Percentiles rank a stretch among this genome's conserved stretches.
These are phyloP conservation scores for Neolentinus lepideus DNA, from an alignment of 1,284 basidiomycete species.

Conservation along the genomic window DNA sequence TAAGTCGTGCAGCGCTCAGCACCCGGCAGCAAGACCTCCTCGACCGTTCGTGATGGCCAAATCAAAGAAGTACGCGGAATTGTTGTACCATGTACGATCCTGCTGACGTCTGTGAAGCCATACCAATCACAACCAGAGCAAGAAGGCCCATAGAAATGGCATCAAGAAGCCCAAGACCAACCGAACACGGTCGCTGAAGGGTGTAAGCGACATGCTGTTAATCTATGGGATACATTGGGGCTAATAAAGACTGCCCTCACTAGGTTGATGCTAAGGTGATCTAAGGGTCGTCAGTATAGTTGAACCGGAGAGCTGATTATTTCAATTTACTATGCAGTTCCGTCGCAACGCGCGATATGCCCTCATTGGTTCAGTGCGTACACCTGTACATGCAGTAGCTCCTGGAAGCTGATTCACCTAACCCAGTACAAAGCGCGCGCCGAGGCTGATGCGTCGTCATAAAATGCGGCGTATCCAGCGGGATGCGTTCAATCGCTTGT, in stretches of 20 bases:
- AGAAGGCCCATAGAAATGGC: conserved; percentile 96
- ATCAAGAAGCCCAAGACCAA: conserved; percentile 75
- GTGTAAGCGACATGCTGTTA: conserved; percentile 54
- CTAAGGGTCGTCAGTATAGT: not conserved
- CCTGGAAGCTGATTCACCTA: not conserved
- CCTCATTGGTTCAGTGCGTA: conserved; percentile 70
- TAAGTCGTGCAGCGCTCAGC: not conserved
- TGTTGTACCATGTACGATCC: not conserved
- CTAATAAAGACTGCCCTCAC: not conserved
- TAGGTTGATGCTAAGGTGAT: conserved; percentile 82
- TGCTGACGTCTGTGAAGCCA: conserved; percentile 39
- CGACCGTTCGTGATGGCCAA: conserved; percentile 54
- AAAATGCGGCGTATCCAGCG: conserved; percentile 16
- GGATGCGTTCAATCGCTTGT: not conserved
- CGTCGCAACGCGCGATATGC: conserved; percentile 81
- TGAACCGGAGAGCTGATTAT: not conserved
- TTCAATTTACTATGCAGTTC: conserved; percentile 46
- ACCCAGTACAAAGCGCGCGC: conserved; percentile 55
- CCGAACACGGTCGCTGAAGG: conserved; percentile 81
- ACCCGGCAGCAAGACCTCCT: not conserved
- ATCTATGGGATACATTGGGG: not conserved
- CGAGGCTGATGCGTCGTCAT: conserved; percentile 46
- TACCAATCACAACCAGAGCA: conserved; percentile 91
- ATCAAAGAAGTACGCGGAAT: conserved; percentile 64
- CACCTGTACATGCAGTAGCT: conserved; percentile 8